Percentiles rank a stretch among this genome's conserved stretches.
phyloP scores from a whole-genome alignment of 768 basidiomycete species.

The Collybiopsis confluens region DNA sequence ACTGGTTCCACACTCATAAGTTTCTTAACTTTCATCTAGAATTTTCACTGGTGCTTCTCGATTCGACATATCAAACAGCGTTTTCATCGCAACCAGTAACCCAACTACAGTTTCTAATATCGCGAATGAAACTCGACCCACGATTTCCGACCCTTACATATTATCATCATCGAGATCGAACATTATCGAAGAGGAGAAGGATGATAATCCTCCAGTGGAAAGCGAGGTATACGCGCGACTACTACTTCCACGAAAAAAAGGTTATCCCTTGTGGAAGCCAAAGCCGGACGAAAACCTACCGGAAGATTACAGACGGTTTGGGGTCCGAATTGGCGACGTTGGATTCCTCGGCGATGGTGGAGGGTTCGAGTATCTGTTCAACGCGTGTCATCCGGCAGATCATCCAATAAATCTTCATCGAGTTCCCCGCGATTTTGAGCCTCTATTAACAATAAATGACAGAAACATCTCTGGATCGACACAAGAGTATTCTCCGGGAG shows the following conservation, averaged over 20 bases:
- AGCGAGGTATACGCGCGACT: conserved; percentile 18
- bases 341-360: conserved; percentile 31
- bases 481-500: not conserved
- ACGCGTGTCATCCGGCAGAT: conserved; percentile 26
- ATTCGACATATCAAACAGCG: conserved; percentile 3
- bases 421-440: conserved; percentile 25
- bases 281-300: conserved; percentile 22
- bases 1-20: no score
- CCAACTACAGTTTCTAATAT: not conserved
- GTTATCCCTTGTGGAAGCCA: conserved; percentile 33
- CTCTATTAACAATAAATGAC: not conserved
- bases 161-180: not conserved
- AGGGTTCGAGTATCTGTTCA: conserved; percentile 34
- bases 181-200: no score
- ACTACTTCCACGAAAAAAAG: conserved; percentile 21
- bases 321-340: conserved; percentile 34
- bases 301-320: conserved; percentile 19
- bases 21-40: no score
- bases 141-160: not conserved
- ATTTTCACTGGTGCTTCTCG: not conserved
- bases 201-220: not conserved
- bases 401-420: conserved; percentile 25
- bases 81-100: not conserved
- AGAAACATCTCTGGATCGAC: not conserved
- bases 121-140: not conserved